phyloP scores from a whole-genome alignment of 768 basidiomycete genomes.

The Paxillus rubicundulus region DNA sequence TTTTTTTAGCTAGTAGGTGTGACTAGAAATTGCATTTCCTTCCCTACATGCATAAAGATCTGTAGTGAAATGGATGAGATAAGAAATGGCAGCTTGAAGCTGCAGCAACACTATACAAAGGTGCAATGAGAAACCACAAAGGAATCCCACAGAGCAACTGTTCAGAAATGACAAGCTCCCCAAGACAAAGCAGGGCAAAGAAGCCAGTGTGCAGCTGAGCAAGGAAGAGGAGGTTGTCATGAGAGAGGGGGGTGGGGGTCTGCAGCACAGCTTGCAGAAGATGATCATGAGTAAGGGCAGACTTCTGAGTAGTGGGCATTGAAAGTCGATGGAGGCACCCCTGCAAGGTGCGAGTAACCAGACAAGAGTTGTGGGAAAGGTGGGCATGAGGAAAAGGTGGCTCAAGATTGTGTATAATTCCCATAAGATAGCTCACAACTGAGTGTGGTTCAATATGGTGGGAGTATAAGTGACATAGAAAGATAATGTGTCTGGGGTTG shows the following conservation, averaged over 20 bases:
- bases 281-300: conserved; percentile 14
- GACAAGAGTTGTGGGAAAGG: neutral
- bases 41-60: too few relatives aligned
- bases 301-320: neutral
- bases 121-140: too few relatives aligned
- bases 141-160: too few relatives aligned
- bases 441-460: conserved; percentile 21
- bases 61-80: too few relatives aligned
- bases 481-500: conserved; percentile 24
- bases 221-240: conserved; percentile 25
- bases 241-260: neutral
- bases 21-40: too few relatives aligned
- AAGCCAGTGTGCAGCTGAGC: too few relatives aligned
- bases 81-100: too few relatives aligned
- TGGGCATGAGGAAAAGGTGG: conserved; percentile 16
- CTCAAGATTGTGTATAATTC: conserved; percentile 22
- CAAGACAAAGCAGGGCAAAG: conserved; percentile 14
- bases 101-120: too few relatives aligned
- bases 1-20: too few relatives aligned
- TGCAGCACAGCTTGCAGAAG: conserved; percentile 4
- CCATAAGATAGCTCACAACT: conserved; percentile 22
- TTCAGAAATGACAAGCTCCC: too few relatives aligned
- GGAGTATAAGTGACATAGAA: conserved; percentile 12
- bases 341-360: conserved; percentile 12
- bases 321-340: conserved; percentile 6